These are phyloP conservation scores for Penicillium aurantiogriseum DNA, from an alignment of 2,329 filamentous ascomycete species.

Conservation along the genomic window DNA sequence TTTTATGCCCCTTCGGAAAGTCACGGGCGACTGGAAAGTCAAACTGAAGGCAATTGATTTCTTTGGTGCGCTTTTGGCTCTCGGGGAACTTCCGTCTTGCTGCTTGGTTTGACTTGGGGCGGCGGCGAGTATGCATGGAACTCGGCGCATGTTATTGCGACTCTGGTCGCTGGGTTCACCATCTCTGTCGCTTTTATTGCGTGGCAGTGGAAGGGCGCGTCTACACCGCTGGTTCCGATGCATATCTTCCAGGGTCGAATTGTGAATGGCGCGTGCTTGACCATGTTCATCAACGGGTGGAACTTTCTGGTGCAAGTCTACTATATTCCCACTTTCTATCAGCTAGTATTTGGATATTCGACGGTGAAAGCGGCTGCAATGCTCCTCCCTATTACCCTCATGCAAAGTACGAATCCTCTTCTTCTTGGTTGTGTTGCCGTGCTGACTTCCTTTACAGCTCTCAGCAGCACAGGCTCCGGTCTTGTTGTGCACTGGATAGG, in stretches of 20 bases:
- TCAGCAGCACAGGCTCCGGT: constrained; percentile 52
- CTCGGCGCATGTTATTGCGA: constrained; percentile 55
- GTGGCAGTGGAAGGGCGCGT: constrained; percentile 37
- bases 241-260: constrained; percentile 56
- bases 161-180: constrained; percentile 51
- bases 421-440: constrained; percentile 15
- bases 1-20: constrained; percentile 58
- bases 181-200: constrained; percentile 30
- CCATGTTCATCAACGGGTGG: constrained; percentile 60
- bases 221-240: constrained; percentile 35
- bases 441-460: constrained; percentile 45
- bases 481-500: constrained; percentile 55
- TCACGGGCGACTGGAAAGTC: constrained; percentile 52
- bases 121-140: constrained; percentile 59
- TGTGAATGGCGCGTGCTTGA: constrained; percentile 56
- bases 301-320: constrained; percentile 61
- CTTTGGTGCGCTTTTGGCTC: constrained; percentile 47
- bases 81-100: constrained; percentile 48
- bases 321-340: constrained; percentile 61
- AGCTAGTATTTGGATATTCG: constrained; percentile 52
- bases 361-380: constrained; percentile 51
- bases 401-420: constrained; percentile 38
- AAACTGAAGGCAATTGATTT: constrained; percentile 56
- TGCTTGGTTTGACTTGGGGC: constrained; percentile 58
- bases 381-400: constrained; percentile 50